A percentile compares a stretch with the other conserved stretches of the same genome.
phyloP scores from a whole-genome alignment of 768 basidiomycete genomes.

The Tulasnella sp. region DNA sequence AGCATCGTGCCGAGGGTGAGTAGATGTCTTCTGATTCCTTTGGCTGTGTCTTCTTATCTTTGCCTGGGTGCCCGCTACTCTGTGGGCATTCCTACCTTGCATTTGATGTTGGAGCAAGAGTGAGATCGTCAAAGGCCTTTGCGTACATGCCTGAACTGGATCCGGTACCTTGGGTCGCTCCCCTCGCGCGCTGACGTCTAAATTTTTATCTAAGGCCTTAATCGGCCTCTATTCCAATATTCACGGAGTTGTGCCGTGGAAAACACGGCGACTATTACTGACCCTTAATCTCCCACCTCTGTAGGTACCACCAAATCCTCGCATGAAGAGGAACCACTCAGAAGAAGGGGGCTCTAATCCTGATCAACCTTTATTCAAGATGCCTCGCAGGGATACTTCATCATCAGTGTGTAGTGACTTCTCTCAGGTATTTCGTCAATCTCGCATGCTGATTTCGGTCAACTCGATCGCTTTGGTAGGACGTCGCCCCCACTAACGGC shows the following conservation, averaged over 20 bases:
- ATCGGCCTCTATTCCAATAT: not conserved
- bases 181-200: not conserved
- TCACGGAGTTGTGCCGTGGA: not conserved
- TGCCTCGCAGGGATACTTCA: not conserved
- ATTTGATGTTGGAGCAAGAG: not conserved
- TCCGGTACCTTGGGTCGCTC: not conserved
- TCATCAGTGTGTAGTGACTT: not conserved
- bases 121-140: constrained; percentile 10
- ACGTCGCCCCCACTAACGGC: no score
- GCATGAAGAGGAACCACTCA: constrained; percentile 4
- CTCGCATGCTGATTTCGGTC: no score
- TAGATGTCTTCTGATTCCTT: not conserved
- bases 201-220: not conserved
- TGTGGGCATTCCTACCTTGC: not conserved
- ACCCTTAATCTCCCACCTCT: not conserved
- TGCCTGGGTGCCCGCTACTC: not conserved
- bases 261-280: not conserved
- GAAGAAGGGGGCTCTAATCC: not conserved
- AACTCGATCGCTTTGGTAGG: no score
- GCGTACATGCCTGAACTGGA: not conserved
- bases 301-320: constrained; percentile 2
- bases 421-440: not conserved
- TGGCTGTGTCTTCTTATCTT: not conserved
- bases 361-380: constrained; percentile 3
- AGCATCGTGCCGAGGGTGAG: constrained; percentile 13